Percentiles rank a stretch among this genome's conserved stretches.
Conservation (phyloP, 345 rosid genomes). For the Leavenworthia alabamica region DNA sequence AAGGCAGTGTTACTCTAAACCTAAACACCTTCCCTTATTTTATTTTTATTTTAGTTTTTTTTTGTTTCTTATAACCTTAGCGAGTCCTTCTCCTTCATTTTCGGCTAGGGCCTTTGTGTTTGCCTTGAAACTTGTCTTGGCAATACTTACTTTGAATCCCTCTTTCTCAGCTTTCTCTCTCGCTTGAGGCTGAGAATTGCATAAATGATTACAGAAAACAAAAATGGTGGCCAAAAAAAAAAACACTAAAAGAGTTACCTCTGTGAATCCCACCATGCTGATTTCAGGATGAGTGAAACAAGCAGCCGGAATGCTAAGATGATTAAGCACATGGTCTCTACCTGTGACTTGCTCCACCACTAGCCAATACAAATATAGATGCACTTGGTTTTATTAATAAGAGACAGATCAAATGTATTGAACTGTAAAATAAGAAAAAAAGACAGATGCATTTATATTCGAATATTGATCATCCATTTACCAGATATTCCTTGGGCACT, state of each 20-base stretch:
- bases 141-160: constrained; percentile 82
- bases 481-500: constrained; percentile 99
- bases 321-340: constrained; percentile 85
- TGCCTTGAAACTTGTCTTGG: constrained; percentile 98
- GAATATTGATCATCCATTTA: constrained; percentile 9
- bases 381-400: constrained; percentile 14
- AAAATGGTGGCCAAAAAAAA: neutral
- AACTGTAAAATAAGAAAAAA: neutral
- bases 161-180: constrained; percentile 88
- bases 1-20: neutral
- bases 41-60: neutral
- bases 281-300: constrained; percentile 99
- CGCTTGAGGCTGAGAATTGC: constrained; percentile 75
- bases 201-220: neutral
- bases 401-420: neutral
- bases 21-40: neutral
- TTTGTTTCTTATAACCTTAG: constrained; percentile 50
- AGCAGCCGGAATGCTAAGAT: constrained; percentile 95
- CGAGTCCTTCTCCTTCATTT: constrained; percentile 97
- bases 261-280: constrained; percentile 99
- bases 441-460: neutral
- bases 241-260: constrained; percentile 43
- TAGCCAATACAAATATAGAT: constrained; percentile 26
- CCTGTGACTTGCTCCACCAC: constrained; percentile 97
- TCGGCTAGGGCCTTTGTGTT: constrained; percentile 98